These are phyloP conservation scores for Lactuca saligna DNA, from an alignment of 129 eudicot genomes.

Conservation along the genomic window DNA sequence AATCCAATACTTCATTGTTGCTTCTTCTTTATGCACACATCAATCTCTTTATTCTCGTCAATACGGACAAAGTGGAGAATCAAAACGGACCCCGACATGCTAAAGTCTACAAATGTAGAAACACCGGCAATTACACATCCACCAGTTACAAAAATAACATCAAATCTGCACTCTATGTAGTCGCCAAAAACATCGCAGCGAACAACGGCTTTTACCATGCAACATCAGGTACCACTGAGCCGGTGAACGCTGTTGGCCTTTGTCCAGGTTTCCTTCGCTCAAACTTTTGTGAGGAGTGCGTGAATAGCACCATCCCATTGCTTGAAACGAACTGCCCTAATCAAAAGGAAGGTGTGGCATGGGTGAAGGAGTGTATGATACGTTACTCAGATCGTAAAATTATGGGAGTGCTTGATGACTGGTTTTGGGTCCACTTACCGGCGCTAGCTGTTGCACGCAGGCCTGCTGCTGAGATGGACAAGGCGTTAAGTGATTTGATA, in stretches of 20 bases:
- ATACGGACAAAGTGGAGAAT: neutral
- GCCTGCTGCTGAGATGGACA: neutral
- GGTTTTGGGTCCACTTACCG: neutral
- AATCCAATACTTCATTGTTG: neutral
- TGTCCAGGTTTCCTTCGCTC: conserved; percentile 30
- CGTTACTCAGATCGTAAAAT: conserved; percentile 20
- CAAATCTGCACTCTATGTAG: neutral
- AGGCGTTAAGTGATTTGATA: neutral
- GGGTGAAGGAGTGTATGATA: conserved; percentile 22
- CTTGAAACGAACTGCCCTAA: conserved; percentile 10
- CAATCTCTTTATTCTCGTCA: neutral
- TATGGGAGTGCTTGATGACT: neutral
- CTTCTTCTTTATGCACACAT: neutral
- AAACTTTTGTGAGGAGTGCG: conserved; percentile 15
- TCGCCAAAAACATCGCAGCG: conserved; percentile 3
- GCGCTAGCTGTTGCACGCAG: neutral
- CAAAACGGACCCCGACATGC: neutral
- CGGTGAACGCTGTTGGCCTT: conserved; percentile 20
- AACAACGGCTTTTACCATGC: conserved; percentile 13
- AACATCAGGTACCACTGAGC: neutral
- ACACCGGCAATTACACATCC: conserved; percentile 8
- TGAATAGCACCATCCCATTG: neutral
- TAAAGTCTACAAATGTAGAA: neutral
- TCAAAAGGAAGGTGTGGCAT: conserved; percentile 22
- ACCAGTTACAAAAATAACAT: conserved; percentile 20